phyloP scores from a whole-genome alignment of 2,329 filamentous ascomycete species.

The Colletotrichum gloeosporioides region DNA sequence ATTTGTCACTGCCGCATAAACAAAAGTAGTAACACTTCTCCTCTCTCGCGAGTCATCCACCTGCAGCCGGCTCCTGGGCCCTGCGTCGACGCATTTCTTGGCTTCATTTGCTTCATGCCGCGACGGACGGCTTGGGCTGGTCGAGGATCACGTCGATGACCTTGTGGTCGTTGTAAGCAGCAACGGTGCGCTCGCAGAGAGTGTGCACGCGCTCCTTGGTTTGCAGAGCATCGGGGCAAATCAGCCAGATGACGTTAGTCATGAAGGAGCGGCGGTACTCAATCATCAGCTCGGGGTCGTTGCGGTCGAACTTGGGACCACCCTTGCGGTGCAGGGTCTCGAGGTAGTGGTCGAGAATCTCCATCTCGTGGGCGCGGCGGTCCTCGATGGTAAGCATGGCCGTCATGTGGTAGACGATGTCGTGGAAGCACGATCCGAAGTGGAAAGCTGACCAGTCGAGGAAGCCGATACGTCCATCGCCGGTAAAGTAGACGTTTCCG shows the following conservation, averaged over 20 bases:
- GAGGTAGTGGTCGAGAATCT: conserved; percentile 40
- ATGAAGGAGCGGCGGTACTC: conserved; percentile 31
- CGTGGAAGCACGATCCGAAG: conserved; percentile 47
- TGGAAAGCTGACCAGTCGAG: conserved; percentile 47
- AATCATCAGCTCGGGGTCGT: conserved; percentile 18
- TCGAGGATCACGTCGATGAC: conserved; percentile 32
- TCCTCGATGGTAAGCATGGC: conserved; percentile 42
- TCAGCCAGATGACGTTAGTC: conserved; percentile 32
- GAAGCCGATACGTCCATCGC: conserved; percentile 39
- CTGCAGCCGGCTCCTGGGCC: background rate
- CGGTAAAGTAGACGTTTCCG: conserved; percentile 47
- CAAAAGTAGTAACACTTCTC: background rate
- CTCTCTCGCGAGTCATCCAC: background rate
- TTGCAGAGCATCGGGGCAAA: conserved; percentile 32
- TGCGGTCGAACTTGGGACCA: conserved; percentile 36
- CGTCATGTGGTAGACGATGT: conserved; percentile 46
- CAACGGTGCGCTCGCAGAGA: conserved; percentile 38
- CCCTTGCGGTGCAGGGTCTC: conserved; percentile 33
- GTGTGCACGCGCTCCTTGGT: conserved; percentile 37
- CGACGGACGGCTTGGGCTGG: background rate
- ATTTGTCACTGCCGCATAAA: background rate
- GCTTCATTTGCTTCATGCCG: background rate
- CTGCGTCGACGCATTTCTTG: background rate
- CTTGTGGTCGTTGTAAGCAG: conserved; percentile 40
- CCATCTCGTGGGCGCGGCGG: conserved; percentile 44